A percentile compares a stretch with the other conserved stretches of the same genome.
Conservation (phyloP, 495 filamentous ascomycete species). For the Neurospora africana region DNA sequence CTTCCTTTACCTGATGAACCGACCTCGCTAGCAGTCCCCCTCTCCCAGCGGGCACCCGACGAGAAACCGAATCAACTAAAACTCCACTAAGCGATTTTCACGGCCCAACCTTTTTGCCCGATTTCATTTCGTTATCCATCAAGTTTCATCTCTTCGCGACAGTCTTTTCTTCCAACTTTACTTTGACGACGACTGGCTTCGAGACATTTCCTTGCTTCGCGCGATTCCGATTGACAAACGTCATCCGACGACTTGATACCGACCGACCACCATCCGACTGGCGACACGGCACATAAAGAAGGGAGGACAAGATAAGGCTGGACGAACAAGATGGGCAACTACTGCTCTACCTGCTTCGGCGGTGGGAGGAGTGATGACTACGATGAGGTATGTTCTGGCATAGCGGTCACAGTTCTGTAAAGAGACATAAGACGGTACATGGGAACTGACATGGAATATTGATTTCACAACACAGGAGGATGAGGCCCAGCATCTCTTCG, state of each 20-base stretch:
- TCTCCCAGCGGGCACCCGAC: constrained; percentile 4
- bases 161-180: constrained; percentile 2
- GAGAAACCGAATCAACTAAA: constrained; percentile 3
- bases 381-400: constrained; percentile 27
- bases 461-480: constrained; percentile 38
- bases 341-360: constrained; percentile 36
- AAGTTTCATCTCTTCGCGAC: neutral
- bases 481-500: constrained; percentile 38
- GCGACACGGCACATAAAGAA: neutral
- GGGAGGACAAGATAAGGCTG: neutral
- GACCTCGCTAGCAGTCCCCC: constrained; percentile 10
- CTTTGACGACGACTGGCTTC: neutral
- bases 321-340: constrained; percentile 29
- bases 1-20: constrained; percentile 19
- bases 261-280: neutral
- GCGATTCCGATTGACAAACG: neutral
- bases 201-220: neutral
- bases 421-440: neutral
- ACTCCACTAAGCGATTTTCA: neutral
- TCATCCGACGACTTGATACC: neutral
- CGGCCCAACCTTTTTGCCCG: neutral
- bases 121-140: neutral
- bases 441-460: constrained; percentile 5
- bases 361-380: constrained; percentile 28
- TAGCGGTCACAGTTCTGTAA: neutral